These are phyloP conservation scores for Phytophthora nicotianae DNA, from an alignment of 352 stramenopile species.

Conservation along the genomic window DNA sequence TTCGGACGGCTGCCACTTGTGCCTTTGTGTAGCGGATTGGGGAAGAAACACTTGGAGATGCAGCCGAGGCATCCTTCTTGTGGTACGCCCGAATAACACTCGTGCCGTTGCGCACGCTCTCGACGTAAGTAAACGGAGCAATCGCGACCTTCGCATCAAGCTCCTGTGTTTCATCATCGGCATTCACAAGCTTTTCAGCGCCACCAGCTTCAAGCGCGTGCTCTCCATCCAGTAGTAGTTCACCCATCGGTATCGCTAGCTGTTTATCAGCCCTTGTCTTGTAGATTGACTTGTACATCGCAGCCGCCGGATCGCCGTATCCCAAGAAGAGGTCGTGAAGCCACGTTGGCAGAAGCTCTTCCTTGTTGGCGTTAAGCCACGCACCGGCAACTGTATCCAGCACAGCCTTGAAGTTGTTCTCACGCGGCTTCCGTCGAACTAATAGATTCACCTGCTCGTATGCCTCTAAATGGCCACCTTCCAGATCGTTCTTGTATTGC, in stretches of 20 bases:
- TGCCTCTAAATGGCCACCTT: slow-evolving; percentile 52
- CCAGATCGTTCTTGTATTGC: slow-evolving; percentile 95
- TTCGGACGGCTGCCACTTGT: slow-evolving; percentile 93
- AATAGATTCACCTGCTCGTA: slow-evolving; percentile 95
- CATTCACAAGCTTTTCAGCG: slow-evolving; percentile 48
- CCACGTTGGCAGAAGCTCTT: slow-evolving; percentile 89
- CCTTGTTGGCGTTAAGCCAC: slow-evolving; percentile 32
- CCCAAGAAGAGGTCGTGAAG: slow-evolving; percentile 95
- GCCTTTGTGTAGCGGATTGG: slow-evolving; percentile 90
- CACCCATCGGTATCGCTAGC: slow-evolving; percentile 41
- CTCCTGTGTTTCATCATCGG: slow-evolving; percentile 32
- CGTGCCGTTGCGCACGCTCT: slow-evolving; percentile 37
- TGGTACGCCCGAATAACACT: slow-evolving; percentile 45
- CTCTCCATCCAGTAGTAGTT: slow-evolving; percentile 50
- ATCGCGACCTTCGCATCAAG: slow-evolving; percentile 40
- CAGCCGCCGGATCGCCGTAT: slow-evolving; percentile 89
- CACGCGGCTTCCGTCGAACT: slow-evolving; percentile 83
- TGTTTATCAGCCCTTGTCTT: slow-evolving; percentile 45
- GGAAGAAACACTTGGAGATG: not conserved
- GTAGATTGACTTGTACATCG: slow-evolving; percentile 70
- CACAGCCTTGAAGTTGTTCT: slow-evolving; percentile 97
- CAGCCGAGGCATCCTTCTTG: slow-evolving; percentile 14
- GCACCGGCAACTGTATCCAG: slow-evolving; percentile 85
- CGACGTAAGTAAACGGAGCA: slow-evolving; percentile 60
- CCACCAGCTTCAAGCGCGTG: slow-evolving; percentile 52